Evolutionary conservation across 495 filamentous ascomycete species (phyloP).

Genomic region (Penicillium pancosmium): DNA sequence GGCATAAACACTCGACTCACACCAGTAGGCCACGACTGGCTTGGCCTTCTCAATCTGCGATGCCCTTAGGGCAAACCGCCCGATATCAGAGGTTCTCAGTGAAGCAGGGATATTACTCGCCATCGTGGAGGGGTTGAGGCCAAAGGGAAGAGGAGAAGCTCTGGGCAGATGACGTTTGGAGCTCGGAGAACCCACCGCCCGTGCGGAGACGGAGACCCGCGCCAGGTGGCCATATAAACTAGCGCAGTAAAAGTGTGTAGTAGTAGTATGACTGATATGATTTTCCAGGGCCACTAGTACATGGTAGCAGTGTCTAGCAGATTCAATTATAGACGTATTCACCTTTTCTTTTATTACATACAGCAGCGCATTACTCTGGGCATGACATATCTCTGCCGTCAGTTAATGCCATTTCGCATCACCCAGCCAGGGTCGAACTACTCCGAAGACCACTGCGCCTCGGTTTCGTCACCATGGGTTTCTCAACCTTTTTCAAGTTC

Average conservation of each 20-base stretch:
- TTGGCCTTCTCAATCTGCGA: constrained; percentile 81
- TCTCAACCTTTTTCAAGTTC: background rate
- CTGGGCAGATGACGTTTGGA: constrained; percentile 18
- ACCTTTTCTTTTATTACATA: too few species aligned
- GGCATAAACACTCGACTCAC: constrained; percentile 53
- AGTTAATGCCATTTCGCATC: constrained; percentile 6
- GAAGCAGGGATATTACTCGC: constrained; percentile 71
- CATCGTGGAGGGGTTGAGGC: constrained; percentile 51
- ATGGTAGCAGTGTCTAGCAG: too few species aligned
- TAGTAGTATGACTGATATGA: too few species aligned
- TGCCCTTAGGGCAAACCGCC: constrained; percentile 77
- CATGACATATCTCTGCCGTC: too few species aligned
- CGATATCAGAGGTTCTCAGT: constrained; percentile 76
- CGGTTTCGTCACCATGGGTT: background rate
- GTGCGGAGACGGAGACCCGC: constrained; percentile 27
- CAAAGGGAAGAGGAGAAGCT: constrained; percentile 1
- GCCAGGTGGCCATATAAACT: background rate
- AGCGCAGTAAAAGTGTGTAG: background rate
- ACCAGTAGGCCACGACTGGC: constrained; percentile 92
- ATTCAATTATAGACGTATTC: too few species aligned
- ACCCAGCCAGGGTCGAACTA: background rate
- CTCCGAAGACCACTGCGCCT: background rate
- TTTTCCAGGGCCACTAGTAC: too few species aligned
- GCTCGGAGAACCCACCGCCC: constrained; percentile 28
- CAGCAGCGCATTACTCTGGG: too few species aligned